Base-by-base conservation (phyloP, 176 grass and related monocot species). In the Metroxylon sagu region DNA sequence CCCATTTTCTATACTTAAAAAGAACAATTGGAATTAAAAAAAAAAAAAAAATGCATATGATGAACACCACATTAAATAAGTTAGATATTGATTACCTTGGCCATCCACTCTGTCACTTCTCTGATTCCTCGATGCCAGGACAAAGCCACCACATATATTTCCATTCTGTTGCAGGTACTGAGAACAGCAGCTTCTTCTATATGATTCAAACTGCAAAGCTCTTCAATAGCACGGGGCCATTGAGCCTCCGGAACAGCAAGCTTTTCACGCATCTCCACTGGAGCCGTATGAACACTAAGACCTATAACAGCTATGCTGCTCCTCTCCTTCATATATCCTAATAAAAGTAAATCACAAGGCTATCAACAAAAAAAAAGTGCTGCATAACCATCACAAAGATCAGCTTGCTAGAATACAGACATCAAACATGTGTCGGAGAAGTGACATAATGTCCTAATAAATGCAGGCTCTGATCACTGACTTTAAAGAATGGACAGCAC, bases 111-210 rank as follows among this genome's bases (percentile, higher is more conserved):
- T 6, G 91, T 75, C 12, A 97, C 87, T 84, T 97, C 92, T 82
- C 84, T 84, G 39, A 97, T 97, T 57, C 92, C 92, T 48, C 87
- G 80, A 54, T 91, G 88, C 92, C 92, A 91, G 14, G 92, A 97
- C 57, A 97, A 62, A 53, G 83, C 81, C 14, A 97, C 87, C 52
- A 97, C 84, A 66, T 91, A 97, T 59, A 97, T 97, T 74, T 97
- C 87, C 87, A 97, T 97, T 66, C 92, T 83, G 53, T 97, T 97
- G 68, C 92, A 97, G 16, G 92, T 97, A 70, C 92, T 97, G 48
- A 97, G 92, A 70, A 97, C 92, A 29, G 92, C 87, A 66, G 92
- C 92, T 60, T 97, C 92, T 82, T 97, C 92, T 52, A 97, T 88
- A 77, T 97, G 87, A 71, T 91, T 85, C 67, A 97, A 54, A 58